These are phyloP conservation scores for Daedaleopsis sinensis DNA, from an alignment of 768 basidiomycete genomes.

Conservation along the genomic window DNA sequence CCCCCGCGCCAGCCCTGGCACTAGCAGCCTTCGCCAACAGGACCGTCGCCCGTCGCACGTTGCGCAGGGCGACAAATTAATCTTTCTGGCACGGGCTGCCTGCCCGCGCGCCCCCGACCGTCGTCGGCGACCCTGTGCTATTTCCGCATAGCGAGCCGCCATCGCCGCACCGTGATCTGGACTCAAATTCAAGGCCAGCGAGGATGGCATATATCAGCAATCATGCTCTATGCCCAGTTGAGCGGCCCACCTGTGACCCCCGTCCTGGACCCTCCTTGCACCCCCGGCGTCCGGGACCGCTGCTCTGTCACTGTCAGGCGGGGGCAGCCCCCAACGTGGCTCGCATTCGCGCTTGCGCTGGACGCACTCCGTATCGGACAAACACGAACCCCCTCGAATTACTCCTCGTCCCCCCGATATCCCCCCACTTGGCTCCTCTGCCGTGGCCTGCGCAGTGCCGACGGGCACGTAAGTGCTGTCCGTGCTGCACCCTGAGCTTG, in stretches of 20 bases:
- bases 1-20: too few species aligned
- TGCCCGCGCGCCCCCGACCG: too few species aligned
- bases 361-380: too few species aligned
- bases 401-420: too few species aligned
- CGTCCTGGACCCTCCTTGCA: background rate
- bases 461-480: too few species aligned
- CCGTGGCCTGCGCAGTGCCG: too few species aligned
- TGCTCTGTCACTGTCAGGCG: background rate
- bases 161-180: background rate
- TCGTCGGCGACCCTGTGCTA: background rate
- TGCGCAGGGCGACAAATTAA: background rate
- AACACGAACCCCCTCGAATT: too few species aligned
- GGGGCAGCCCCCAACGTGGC: too few species aligned
- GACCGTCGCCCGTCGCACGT: background rate
- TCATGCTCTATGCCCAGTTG: background rate
- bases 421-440: too few species aligned
- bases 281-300: background rate
- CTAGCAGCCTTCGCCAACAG: background rate
- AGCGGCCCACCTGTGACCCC: background rate
- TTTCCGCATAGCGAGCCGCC: background rate
- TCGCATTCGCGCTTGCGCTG: too few species aligned
- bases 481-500: too few species aligned
- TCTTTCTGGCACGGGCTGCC: too few species aligned
- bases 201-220: background rate
- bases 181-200: constrained; percentile 2